Percentiles rank a stretch among this genome's conserved stretches.
These are phyloP conservation scores for Luffa aegyptiaca DNA, from an alignment of 306 rosid species.

Conservation along the genomic window DNA sequence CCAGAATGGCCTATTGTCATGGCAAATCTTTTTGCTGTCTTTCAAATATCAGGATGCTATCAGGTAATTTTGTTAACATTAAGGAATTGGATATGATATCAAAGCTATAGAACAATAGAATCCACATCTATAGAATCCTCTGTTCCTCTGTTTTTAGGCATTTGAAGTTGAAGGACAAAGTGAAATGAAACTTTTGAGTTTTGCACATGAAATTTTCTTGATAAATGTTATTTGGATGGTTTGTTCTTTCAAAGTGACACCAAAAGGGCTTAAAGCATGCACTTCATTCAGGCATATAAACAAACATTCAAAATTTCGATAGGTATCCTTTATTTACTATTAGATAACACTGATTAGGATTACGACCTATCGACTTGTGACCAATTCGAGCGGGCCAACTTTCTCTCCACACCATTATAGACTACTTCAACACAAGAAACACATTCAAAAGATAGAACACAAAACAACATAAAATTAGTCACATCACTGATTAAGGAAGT, in stretches of 20 bases:
- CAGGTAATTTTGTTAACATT: constrained; percentile 28
- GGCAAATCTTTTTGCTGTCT: constrained; percentile 70
- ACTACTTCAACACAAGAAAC: no score
- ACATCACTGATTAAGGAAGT: no score
- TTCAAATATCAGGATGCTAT: constrained; percentile 73
- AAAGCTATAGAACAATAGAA: not conserved
- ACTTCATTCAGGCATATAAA: no score
- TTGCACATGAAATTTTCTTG: not conserved
- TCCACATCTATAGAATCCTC: not conserved
- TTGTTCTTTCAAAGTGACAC: not conserved
- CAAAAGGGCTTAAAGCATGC: no score
- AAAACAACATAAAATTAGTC: no score
- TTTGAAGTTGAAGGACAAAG: not conserved
- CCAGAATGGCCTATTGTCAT: constrained; percentile 67
- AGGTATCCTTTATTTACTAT: no score
- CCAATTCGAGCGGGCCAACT: no score
- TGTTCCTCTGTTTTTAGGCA: not conserved
- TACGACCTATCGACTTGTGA: no score
- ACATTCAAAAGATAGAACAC: no score
- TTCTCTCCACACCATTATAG: no score
- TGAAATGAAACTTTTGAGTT: not conserved
- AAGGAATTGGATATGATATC: not conserved
- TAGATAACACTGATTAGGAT: no score
- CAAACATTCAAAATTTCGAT: no score
- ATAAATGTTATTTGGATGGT: not conserved